Conservation (phyloP, 106 monocot genomes). For the Chionographis japonica region DNA sequence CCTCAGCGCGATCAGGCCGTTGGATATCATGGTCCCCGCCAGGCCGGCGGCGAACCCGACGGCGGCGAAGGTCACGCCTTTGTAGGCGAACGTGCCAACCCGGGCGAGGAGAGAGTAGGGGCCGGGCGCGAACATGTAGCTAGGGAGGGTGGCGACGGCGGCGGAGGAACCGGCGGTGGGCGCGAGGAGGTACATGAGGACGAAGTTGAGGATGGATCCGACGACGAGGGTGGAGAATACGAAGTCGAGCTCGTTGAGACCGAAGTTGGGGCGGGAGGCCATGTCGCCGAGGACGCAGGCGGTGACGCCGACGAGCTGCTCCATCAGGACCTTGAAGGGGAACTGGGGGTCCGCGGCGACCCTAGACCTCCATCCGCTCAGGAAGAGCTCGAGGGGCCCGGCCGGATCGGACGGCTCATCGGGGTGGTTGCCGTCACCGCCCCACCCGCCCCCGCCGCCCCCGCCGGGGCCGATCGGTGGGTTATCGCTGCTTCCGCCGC, state of each 20-base stretch:
- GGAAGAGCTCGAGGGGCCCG: constrained; percentile 31
- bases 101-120: constrained; percentile 11
- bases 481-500: neutral
- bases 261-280: constrained; percentile 71
- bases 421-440: neutral
- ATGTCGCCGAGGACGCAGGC: constrained; percentile 67
- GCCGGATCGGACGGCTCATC: neutral
- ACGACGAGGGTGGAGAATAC: constrained; percentile 77
- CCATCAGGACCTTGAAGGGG: constrained; percentile 78
- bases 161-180: constrained; percentile 26
- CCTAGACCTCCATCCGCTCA: constrained; percentile 59
- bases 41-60: constrained; percentile 44
- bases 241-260: constrained; percentile 75
- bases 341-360: constrained; percentile 58
- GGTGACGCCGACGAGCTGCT: constrained; percentile 60
- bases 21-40: constrained; percentile 38
- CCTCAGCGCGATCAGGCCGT: constrained; percentile 34
- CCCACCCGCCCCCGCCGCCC: constrained; percentile 1
- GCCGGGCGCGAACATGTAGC: constrained; percentile 38
- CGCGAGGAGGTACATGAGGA: constrained; percentile 37
- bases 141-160: constrained; percentile 13
- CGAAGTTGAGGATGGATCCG: constrained; percentile 64
- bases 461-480: neutral
- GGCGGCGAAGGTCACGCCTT: constrained; percentile 27
- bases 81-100: constrained; percentile 31